A percentile compares a stretch with the other conserved stretches of the same genome.
These are phyloP conservation scores for Coleophoma eucalyptorum DNA, from an alignment of 2,329 filamentous ascomycete species.

Conservation along the genomic window DNA sequence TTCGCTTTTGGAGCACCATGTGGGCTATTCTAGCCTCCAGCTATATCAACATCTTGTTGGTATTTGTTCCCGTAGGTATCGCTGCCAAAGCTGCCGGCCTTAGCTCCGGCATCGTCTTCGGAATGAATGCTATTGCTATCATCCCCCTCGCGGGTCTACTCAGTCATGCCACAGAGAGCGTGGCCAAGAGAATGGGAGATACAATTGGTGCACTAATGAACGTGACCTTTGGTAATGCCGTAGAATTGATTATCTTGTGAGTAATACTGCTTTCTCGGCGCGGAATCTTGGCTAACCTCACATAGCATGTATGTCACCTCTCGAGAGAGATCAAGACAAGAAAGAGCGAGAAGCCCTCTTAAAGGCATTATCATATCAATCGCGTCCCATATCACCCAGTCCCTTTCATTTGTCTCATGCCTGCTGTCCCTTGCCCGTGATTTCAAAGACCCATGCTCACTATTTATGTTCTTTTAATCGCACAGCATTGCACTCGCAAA, in stretches of 20 bases:
- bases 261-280: conserved; percentile 14
- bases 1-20: conserved; percentile 31
- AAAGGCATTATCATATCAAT: conserved; percentile 40
- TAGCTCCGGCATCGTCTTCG: conserved; percentile 62
- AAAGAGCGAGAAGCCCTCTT: conserved; percentile 38
- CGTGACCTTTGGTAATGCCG: conserved; percentile 75
- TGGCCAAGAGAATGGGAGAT: conserved; percentile 69
- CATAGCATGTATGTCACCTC: conserved; percentile 49
- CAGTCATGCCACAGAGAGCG: conserved; percentile 71
- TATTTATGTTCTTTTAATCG: conserved; percentile 18
- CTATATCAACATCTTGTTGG: conserved; percentile 72
- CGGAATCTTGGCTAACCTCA: conserved; percentile 15
- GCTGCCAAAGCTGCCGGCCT: conserved; percentile 50
- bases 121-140: conserved; percentile 72
- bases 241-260: conserved; percentile 75
- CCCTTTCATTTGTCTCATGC: conserved; percentile 18
- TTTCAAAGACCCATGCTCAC: conserved; percentile 31
- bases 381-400: conserved; percentile 36
- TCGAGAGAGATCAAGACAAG: conserved; percentile 38
- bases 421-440: conserved; percentile 12
- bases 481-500: conserved; percentile 72
- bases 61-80: conserved; percentile 79
- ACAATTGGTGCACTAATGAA: conserved; percentile 71
- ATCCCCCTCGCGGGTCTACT: conserved; percentile 70
- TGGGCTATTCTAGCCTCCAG: conserved; percentile 64